phyloP scores from a whole-genome alignment of 73 alveolate species.

The Paraurostyla sp. region DNA sequence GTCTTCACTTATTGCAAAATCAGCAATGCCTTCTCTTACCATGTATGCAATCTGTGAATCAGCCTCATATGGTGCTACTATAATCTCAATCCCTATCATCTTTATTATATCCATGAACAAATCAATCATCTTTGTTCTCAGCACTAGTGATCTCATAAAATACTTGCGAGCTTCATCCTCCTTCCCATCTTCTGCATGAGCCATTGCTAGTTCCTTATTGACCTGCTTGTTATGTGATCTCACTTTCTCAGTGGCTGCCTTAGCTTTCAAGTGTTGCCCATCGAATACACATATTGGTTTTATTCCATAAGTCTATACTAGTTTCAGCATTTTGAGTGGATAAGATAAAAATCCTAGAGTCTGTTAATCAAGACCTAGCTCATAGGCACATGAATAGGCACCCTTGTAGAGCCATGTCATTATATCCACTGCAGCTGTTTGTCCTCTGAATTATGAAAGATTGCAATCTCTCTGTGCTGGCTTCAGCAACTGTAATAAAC shows the following conservation, averaged over 20 bases:
- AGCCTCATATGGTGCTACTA: constrained; percentile 98
- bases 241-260: constrained; percentile 83
- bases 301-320: constrained; percentile 82
- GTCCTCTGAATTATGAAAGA: constrained; percentile 82
- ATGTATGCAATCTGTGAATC: constrained; percentile 96
- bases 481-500: constrained; percentile 77
- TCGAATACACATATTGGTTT: constrained; percentile 95
- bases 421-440: constrained; percentile 94
- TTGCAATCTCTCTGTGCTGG: constrained; percentile 79
- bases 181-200: constrained; percentile 87
- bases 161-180: constrained; percentile 88
- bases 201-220: constrained; percentile 83
- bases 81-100: constrained; percentile 81
- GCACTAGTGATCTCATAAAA: constrained; percentile 83
- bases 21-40: constrained; percentile 87
- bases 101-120: constrained; percentile 88
- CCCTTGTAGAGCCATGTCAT: constrained; percentile 98
- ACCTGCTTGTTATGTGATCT: constrained; percentile 74
- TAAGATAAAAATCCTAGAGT: constrained; percentile 88
- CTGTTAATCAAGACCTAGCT: constrained; percentile 76
- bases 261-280: constrained; percentile 92
- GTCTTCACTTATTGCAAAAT: constrained; percentile 97
- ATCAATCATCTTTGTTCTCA: constrained; percentile 87
- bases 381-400: constrained; percentile 89
- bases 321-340: constrained; percentile 90